Evolutionary conservation across 106 monocot genomes (phyloP).

Genomic region (Acorus calamus): DNA sequence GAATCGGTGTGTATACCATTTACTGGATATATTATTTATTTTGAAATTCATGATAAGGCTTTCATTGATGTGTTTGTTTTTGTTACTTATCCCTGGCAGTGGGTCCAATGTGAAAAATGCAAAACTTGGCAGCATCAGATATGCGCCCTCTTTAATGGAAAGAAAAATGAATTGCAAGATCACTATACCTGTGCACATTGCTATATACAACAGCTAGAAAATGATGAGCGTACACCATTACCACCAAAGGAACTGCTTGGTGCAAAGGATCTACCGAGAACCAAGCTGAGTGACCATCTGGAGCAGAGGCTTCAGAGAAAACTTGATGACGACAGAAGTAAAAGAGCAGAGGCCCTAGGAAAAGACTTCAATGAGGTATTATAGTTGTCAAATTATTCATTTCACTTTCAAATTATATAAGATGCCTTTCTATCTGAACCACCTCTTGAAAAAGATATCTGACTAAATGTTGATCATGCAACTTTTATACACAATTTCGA

Average conservation of each 20-base stretch:
- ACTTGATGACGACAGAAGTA: constrained; percentile 1
- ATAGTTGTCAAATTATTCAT: no score
- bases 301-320: constrained; percentile 4
- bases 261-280: constrained; percentile 5
- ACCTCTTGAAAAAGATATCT: no score
- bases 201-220: constrained; percentile 2
- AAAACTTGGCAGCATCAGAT: constrained; percentile 10
- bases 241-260: constrained; percentile 2
- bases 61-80: not conserved
- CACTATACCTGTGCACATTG: constrained; percentile 8
- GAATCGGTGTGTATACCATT: constrained; percentile 31
- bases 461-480: no score
- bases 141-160: constrained; percentile 8
- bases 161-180: constrained; percentile 1
- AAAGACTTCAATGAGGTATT: constrained; percentile 6
- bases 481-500: no score
- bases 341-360: constrained; percentile 1
- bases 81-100: not conserved
- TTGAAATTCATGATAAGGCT: not conserved
- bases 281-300: constrained; percentile 6
- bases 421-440: no score
- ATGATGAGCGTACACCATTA: not conserved
- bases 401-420: no score
- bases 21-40: not conserved
- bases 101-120: no score